A percentile compares a stretch with the other conserved stretches of the same genome.
Evolutionary conservation across 2,329 filamentous ascomycete genomes (phyloP).

Genomic region (Triangularia verruculosa): DNA sequence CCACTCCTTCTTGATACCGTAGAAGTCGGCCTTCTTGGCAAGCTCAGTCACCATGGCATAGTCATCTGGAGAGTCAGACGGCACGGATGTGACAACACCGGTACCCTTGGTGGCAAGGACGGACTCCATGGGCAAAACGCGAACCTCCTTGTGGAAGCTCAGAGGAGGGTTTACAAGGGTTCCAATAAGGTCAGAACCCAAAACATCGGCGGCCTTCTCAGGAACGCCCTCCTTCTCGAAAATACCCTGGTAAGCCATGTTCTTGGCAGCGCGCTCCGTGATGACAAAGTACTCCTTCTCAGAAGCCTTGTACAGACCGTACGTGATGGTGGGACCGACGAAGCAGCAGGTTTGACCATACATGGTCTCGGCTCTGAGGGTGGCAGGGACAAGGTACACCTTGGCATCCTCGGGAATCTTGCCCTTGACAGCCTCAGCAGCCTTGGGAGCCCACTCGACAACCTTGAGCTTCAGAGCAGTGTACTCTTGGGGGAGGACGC

Average conservation of each 20-base stretch:
- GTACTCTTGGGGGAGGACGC: slow-evolving; percentile 85
- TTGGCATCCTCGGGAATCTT: slow-evolving; percentile 77
- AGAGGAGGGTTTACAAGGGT: slow-evolving; percentile 88
- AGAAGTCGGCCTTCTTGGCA: slow-evolving; percentile 92
- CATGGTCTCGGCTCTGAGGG: slow-evolving; percentile 95
- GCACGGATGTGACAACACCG: slow-evolving; percentile 92
- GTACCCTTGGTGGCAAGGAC: slow-evolving; percentile 93
- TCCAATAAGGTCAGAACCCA: slow-evolving; percentile 78
- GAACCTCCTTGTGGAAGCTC: slow-evolving; percentile 77
- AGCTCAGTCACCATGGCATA: slow-evolving; percentile 86
- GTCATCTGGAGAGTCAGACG: slow-evolving; percentile 93
- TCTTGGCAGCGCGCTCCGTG: slow-evolving; percentile 76
- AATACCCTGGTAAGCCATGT: slow-evolving; percentile 93
- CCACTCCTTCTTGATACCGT: slow-evolving; percentile 96
- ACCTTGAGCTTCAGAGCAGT: slow-evolving; percentile 88
- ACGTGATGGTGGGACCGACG: slow-evolving; percentile 71
- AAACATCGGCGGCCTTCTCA: slow-evolving; percentile 70
- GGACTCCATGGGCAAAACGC: slow-evolving; percentile 92
- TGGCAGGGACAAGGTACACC: slow-evolving; percentile 88
- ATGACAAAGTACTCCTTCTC: slow-evolving; percentile 80
- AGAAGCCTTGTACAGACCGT: slow-evolving; percentile 80
- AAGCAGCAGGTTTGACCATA: slow-evolving; percentile 97
- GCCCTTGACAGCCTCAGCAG: slow-evolving; percentile 66
- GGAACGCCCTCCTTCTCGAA: slow-evolving; percentile 77
- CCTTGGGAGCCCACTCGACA: slow-evolving; percentile 79